Conservation (phyloP, 208 protist genomes). For the Trypanosoma boissoni region DNA sequence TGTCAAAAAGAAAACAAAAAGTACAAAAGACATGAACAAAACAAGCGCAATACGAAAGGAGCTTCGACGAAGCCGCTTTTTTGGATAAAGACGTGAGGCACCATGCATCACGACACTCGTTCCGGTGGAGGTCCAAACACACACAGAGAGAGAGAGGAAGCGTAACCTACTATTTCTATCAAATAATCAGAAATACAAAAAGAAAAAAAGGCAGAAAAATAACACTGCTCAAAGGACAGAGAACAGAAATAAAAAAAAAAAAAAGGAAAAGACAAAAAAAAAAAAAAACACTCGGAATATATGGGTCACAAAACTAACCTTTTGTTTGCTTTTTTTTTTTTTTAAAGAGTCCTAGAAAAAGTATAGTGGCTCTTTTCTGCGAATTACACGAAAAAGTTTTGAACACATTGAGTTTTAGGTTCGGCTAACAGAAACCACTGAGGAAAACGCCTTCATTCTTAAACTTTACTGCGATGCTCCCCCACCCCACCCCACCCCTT, state of each 20-base stretch:
- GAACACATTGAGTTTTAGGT: no score
- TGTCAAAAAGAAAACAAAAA: neutral
- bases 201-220: neutral
- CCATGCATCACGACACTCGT: no score
- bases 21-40: neutral
- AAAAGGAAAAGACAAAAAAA: conserved; percentile 3
- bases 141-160: no score
- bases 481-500: neutral
- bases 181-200: neutral
- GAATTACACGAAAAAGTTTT: neutral
- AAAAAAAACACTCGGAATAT: neutral
- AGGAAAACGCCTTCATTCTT: no score
- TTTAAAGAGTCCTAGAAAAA: neutral
- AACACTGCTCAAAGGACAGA: neutral
- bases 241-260: neutral
- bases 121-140: no score
- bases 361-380: no score
- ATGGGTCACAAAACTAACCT: neutral
- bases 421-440: no score
- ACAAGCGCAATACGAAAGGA: no score
- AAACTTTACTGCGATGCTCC: neutral
- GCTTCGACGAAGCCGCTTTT: neutral
- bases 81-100: no score
- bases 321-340: neutral
- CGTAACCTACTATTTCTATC: no score